Evolutionary conservation across 2,329 filamentous ascomycete genomes (phyloP).

Genomic region (Ophidiomyces ophidiicola): DNA sequence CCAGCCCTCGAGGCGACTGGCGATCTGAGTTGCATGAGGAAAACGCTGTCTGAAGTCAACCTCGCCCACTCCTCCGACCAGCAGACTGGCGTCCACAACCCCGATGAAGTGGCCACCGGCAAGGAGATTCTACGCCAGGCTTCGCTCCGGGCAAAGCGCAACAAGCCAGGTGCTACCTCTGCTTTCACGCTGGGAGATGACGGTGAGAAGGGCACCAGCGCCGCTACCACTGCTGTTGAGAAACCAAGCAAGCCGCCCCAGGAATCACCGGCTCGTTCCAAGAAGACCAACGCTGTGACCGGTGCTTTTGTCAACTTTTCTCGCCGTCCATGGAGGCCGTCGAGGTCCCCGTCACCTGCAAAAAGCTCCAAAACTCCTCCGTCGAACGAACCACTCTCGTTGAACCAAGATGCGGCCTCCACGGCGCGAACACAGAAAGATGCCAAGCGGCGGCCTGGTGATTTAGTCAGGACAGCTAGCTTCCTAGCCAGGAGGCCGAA

Average conservation of each 20-base stretch:
- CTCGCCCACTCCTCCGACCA: slow-evolving; percentile 30
- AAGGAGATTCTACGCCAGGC: slow-evolving; percentile 33
- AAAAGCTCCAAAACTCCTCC: not conserved
- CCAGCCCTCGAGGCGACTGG: slow-evolving; percentile 29
- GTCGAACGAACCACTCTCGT: too few species aligned
- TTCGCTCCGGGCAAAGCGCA: slow-evolving; percentile 27
- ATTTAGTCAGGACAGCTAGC: slow-evolving; percentile 1
- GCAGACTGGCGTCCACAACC: slow-evolving; percentile 18
- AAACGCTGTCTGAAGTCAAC: slow-evolving; percentile 40
- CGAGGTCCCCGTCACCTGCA: slow-evolving; percentile 37
- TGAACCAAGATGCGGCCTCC: slow-evolving; percentile 3
- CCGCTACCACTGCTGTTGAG: not conserved
- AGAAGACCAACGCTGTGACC: slow-evolving; percentile 26
- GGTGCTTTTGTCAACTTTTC: slow-evolving; percentile 40
- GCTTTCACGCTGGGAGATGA: slow-evolving; percentile 5
- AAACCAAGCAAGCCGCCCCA: not conserved
- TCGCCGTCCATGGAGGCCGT: slow-evolving; percentile 40
- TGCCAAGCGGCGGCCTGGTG: not conserved
- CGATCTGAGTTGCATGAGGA: slow-evolving; percentile 32
- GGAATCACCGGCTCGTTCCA: slow-evolving; percentile 26
- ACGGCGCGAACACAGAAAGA: slow-evolving; percentile 12
- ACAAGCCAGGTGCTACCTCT: not conserved
- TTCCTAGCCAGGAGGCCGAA: slow-evolving; percentile 26
- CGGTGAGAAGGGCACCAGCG: not conserved
- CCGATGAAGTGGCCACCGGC: slow-evolving; percentile 29